Evolutionary conservation across 495 filamentous ascomycete genomes (phyloP).

Genomic region (Durotheca rogersii): DNA sequence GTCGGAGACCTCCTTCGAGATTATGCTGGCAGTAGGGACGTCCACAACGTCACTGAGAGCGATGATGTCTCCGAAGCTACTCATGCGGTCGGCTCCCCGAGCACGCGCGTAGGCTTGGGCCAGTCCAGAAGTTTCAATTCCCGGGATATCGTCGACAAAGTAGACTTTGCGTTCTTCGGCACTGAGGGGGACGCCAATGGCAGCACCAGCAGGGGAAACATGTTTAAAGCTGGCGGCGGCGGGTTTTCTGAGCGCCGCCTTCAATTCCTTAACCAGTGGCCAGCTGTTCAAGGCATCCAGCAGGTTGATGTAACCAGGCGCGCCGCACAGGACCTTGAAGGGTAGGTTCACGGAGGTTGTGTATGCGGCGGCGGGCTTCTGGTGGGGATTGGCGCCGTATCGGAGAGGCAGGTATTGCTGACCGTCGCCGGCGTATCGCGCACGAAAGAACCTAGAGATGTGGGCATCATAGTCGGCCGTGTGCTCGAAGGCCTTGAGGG

Average conservation of each 20-base stretch:
- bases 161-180: constrained; percentile 92
- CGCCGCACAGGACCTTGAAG: constrained; percentile 93
- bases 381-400: constrained; percentile 96
- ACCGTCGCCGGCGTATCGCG: constrained; percentile 87
- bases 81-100: constrained; percentile 94
- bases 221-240: constrained; percentile 99
- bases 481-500: constrained; percentile 96
- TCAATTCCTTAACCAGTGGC: constrained; percentile 95
- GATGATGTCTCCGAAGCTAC: constrained; percentile 93
- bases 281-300: constrained; percentile 96
- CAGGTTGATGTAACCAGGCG: constrained; percentile 95
- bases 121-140: constrained; percentile 77
- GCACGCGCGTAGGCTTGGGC: constrained; percentile 96
- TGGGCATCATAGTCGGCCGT: constrained; percentile 96
- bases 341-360: constrained; percentile 70
- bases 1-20: constrained; percentile 95
- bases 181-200: constrained; percentile 82
- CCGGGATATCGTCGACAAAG: constrained; percentile 94
- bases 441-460: constrained; percentile 96
- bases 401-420: constrained; percentile 80
- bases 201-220: constrained; percentile 93
- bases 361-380: constrained; percentile 89
- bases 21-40: constrained; percentile 88
- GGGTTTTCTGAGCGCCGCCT: constrained; percentile 79
- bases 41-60: constrained; percentile 90